Conservation (phyloP, 139 green algal species). For the Chlorella sp. region DNA sequence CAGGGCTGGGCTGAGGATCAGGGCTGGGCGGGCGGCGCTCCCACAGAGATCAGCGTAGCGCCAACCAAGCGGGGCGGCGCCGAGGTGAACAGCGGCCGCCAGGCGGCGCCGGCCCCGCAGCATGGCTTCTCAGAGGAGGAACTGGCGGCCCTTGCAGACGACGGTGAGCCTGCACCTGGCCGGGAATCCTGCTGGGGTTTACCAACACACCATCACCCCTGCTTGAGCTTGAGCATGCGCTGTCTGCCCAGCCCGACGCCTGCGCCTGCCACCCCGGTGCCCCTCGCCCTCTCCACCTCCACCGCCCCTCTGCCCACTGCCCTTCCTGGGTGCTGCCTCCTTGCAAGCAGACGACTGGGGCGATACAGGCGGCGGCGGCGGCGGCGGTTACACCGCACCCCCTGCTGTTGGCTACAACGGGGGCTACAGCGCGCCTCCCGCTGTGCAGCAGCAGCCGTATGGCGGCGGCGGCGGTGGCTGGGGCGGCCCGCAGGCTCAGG, state of each 20-base stretch:
- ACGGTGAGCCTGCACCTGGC: neutral
- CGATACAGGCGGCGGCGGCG: neutral
- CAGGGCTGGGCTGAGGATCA: neutral
- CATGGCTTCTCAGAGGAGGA: neutral
- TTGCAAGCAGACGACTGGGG: slow-evolving; percentile 6
- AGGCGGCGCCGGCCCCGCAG: neutral
- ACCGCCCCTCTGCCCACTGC: neutral
- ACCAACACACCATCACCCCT: too few relatives aligned
- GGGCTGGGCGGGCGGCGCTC: neutral
- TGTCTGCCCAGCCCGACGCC: neutral
- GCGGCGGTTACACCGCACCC: neutral
- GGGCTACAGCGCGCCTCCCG: neutral
- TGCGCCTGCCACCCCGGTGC: neutral
- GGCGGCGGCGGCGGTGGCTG: neutral
- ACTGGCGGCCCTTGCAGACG: neutral
- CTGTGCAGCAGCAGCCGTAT: neutral
- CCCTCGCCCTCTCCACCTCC: neutral
- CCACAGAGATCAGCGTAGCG: neutral
- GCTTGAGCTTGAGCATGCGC: neutral
- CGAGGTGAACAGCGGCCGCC: neutral
- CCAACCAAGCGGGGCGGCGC: neutral
- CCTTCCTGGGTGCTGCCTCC: neutral
- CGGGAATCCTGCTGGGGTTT: neutral
- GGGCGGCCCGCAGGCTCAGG: neutral
- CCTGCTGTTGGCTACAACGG: neutral